Conservation (phyloP, 768 basidiomycete genomes). For the Leccinellum luteum region DNA sequence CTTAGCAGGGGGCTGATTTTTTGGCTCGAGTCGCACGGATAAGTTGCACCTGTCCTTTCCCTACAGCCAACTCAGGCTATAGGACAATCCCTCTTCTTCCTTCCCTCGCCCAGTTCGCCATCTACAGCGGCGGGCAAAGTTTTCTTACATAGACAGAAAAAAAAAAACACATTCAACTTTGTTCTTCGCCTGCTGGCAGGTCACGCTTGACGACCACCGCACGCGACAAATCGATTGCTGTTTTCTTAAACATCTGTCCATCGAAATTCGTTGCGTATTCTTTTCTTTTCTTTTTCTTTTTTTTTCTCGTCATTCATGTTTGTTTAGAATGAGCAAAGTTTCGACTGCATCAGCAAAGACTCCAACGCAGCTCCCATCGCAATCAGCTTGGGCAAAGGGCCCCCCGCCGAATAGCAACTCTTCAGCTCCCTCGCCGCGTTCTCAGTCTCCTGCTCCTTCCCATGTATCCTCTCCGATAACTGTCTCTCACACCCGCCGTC, state of each 20-base stretch:
- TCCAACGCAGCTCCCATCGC: conserved; percentile 68
- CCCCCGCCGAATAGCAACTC: conserved; percentile 62
- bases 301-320: background rate
- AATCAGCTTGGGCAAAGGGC: conserved; percentile 91
- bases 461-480: conserved; percentile 44
- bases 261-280: conserved; percentile 41
- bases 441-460: conserved; percentile 72
- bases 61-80: conserved; percentile 36
- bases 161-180: conserved; percentile 46
- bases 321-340: conserved; percentile 84
- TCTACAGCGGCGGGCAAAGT: conserved; percentile 35
- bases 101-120: conserved; percentile 33
- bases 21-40: conserved; percentile 32
- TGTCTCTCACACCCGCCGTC: conserved; percentile 71
- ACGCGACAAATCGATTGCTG: conserved; percentile 55
- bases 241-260: conserved; percentile 45
- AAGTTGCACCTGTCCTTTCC: conserved; percentile 36
- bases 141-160: conserved; percentile 42
- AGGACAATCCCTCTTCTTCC: conserved; percentile 25
- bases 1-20: conserved; percentile 27
- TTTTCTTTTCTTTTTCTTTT: too few relatives aligned
- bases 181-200: conserved; percentile 88
- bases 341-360: conserved; percentile 73
- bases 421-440: conserved; percentile 60
- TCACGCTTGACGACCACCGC: conserved; percentile 83